Base-by-base conservation (phyloP, 2,329 filamentous ascomycete species). In the Colletotrichum paranaense region DNA sequence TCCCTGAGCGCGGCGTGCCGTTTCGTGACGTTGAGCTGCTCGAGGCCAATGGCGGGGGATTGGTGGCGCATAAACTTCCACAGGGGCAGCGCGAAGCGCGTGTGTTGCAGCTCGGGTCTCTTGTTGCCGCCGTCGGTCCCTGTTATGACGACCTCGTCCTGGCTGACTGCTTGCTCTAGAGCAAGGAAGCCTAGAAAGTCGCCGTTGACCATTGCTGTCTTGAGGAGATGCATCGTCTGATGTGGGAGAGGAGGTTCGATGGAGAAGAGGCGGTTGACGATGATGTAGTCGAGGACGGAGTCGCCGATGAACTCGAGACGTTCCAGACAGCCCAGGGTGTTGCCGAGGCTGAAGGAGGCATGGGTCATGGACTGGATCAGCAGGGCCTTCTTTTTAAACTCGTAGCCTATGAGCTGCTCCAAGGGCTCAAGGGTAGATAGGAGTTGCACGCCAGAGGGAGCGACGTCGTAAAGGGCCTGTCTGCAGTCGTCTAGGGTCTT, bases 251-350 rank as follows among this genome's bases (percentile, higher is more conserved):
- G 83, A 0, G 84, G 82, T 2, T 79, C 76, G 14, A 81, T 76
- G 2, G 79, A 78, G 80, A 90, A 93, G 6, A 96, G 83, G n/a
- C 83, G 86, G 0, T 84, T 85, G 8, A 94, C 91, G 62, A 98
- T 85, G 68, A 98, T 85, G 76, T 91, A 89, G 81, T 98, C 96
- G 0, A 98, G 89, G 2, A 98, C 86, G 0, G 95, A 90, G 77
- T 98, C 96, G 1, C 96, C 96, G 0, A 98, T 84, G 78, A 97
- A 98, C 79, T 98, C 96, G 1, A 98, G 88, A 0, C 95, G 90
- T 76, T 98, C 93, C 14, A 91, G 87, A 26, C 82, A 86, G 2
- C 85, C 85, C 5, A 87, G 84, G 19, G 83, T 81, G 35, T 85
- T 85, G 63, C 86, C 87, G 5, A 80, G 69, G 56, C 79, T 81